Evolutionary conservation across 495 filamentous ascomycete species (phyloP), one percentile per base, ranked within the genome.

Genomic region (Penicillium cinerascens): DNA sequence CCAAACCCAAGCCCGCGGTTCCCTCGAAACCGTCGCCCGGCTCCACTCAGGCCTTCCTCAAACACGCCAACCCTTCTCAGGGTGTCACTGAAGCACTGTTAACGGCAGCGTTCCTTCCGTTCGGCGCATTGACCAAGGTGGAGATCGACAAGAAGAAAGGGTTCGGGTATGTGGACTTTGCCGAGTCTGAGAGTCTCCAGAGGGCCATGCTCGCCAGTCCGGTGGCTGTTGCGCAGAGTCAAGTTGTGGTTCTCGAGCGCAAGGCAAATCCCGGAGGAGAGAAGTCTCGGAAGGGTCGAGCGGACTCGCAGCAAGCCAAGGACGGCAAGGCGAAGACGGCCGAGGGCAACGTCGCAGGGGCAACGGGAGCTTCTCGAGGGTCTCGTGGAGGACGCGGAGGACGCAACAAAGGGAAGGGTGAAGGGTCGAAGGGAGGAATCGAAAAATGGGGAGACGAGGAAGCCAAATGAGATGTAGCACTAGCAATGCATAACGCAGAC

Each of bases 111-210:
- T 83, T 97, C 62, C 69, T 81, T 33, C 63, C 69, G 1, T 92
- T 87, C 53, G 91, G 91, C 16, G 56, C 80, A 6, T 79, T 95
- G 27, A 78, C 79, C 3, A 86, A 82, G 54, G 88, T 93, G 2
- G 91, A 95, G 59, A 92, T 97, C 40, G 91, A 96, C 60, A 88
- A 88, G 68, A 85, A 90, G 63, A 96, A 96, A 67, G 91, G 91
- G 2, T 95, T 95, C 59, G 91, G 89, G 9, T 95, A 95, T 56
- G 84, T 92, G 33, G 88, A 93, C 50, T 96, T 96, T 67, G 81
- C 77, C 4, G 82, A 87, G 21, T 78, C 83, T 2, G 81, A 86
- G 16, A 79, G 78, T 7, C 73, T 96, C 20, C 81, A 81, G 56
- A 87, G 86, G 55, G 91, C 91, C 20, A 87, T 96, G 58, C 78